A percentile compares a stretch with the other conserved stretches of the same genome.
Evolutionary conservation across 192 early-diverging fungal species (phyloP).

Genomic region (Hyaloraphidium curvatum): DNA sequence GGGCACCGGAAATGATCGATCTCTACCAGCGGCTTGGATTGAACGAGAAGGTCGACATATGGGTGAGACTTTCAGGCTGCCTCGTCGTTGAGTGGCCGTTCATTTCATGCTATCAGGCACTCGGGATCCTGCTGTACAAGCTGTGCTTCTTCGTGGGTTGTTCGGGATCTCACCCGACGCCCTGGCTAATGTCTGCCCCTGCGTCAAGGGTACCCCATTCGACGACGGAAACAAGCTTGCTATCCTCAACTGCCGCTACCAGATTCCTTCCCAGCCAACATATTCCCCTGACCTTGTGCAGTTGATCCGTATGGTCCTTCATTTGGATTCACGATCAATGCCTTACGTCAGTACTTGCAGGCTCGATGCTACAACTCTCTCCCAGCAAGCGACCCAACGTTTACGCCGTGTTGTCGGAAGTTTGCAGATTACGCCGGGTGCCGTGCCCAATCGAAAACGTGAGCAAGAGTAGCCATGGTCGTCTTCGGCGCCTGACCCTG

Average conservation of each 20-base stretch:
- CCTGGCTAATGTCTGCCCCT: background rate
- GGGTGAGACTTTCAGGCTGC: slow-evolving; percentile 11
- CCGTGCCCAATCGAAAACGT: slow-evolving; percentile 47
- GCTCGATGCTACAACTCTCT: slow-evolving; percentile 57
- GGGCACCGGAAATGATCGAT: slow-evolving; percentile 90
- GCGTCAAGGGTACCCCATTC: slow-evolving; percentile 63
- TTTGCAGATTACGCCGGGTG: slow-evolving; percentile 37
- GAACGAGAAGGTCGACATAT: slow-evolving; percentile 61
- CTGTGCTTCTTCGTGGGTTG: slow-evolving; percentile 61
- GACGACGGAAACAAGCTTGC: slow-evolving; percentile 73
- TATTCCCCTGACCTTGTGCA: slow-evolving; percentile 29
- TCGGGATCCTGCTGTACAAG: slow-evolving; percentile 90
- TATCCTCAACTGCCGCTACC: slow-evolving; percentile 72
- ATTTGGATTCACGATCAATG: background rate
- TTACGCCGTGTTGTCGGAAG: slow-evolving; percentile 47
- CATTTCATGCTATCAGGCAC: slow-evolving; percentile 42
- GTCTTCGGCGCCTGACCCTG: background rate
- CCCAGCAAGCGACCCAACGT: slow-evolving; percentile 56
- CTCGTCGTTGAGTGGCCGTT: background rate
- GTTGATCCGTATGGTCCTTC: slow-evolving; percentile 15
- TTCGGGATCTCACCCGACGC: background rate
- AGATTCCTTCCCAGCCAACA: slow-evolving; percentile 49
- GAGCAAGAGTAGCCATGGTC: slow-evolving; percentile 6
- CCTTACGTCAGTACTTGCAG: slow-evolving; percentile 14
- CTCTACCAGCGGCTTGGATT: slow-evolving; percentile 65